phyloP scores from a whole-genome alignment of 805 yeast genomes.

The Ascoidea asiatica region DNA sequence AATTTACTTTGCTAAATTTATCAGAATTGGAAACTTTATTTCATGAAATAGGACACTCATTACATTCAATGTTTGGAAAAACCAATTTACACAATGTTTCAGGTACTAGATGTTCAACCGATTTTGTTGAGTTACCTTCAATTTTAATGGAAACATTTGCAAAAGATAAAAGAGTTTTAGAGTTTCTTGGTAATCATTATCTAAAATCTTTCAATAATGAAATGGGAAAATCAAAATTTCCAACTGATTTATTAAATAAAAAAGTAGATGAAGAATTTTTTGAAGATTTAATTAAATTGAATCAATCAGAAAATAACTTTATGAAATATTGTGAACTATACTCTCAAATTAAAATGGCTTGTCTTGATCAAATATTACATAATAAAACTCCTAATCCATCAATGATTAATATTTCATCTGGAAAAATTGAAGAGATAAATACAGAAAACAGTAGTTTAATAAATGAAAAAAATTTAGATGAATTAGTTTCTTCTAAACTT shows the following conservation, averaged over 20 bases:
- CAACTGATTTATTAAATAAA: neutral
- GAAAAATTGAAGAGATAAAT: neutral
- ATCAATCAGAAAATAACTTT: conserved; percentile 36
- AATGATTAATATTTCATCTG: neutral
- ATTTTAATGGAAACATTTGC: conserved; percentile 95
- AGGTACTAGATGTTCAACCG: conserved; percentile 92
- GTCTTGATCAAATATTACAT: conserved; percentile 75
- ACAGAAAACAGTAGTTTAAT: conserved; percentile 4
- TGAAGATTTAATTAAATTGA: conserved; percentile 11
- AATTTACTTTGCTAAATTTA: conserved; percentile 48
- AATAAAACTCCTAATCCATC: conserved; percentile 17
- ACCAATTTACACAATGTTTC: conserved; percentile 83
- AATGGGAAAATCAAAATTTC: neutral
- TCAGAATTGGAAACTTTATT: conserved; percentile 86
- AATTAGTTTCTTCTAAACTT: conserved; percentile 3
- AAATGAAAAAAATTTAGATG: conserved; percentile 7
- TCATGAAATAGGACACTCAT: conserved; percentile 99
- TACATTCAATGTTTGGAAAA: conserved; percentile 93
- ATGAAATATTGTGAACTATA: conserved; percentile 62
- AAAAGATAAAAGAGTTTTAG: conserved; percentile 61
- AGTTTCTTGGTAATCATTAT: conserved; percentile 59
- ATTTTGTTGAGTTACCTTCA: conserved; percentile 93
- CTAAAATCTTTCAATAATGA: conserved; percentile 10
- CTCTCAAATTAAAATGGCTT: conserved; percentile 83
- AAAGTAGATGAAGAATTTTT: conserved; percentile 2